These are phyloP conservation scores for Sugiyamaella grinbergsii DNA, from an alignment of 1,139 yeast genomes.

Conservation along the genomic window DNA sequence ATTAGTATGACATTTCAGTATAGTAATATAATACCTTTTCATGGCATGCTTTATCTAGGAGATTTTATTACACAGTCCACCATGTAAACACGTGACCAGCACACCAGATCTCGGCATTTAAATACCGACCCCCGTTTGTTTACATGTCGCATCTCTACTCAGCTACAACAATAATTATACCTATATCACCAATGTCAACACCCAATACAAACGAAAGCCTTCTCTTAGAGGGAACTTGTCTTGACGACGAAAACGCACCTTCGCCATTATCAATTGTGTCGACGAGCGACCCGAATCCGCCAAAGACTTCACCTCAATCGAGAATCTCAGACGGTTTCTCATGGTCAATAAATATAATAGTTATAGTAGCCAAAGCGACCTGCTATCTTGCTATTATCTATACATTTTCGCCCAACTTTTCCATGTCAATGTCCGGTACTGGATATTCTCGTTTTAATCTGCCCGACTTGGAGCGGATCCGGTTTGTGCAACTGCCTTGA, in stretches of 20 bases:
- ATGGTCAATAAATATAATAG: background rate
- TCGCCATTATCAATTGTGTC: background rate
- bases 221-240: background rate
- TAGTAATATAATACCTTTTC: too few relatives aligned
- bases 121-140: too few relatives aligned
- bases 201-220: background rate
- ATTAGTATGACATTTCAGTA: too few relatives aligned
- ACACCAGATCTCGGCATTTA: too few relatives aligned
- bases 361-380: background rate
- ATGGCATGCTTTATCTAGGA: too few relatives aligned
- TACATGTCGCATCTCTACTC: background rate
- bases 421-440: background rate
- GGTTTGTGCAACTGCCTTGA: conserved; percentile 6
- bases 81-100: too few relatives aligned
- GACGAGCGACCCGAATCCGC: background rate
- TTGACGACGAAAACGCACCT: background rate
- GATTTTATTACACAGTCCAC: too few relatives aligned
- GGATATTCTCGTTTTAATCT: background rate
- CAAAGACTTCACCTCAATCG: too few relatives aligned
- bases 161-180: too few relatives aligned
- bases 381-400: background rate
- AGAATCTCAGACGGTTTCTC: background rate
- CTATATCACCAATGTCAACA: background rate
- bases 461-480: background rate
- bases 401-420: background rate